Evolutionary conservation across 1,284 basidiomycete genomes (phyloP).

Genomic region (Microbotryum violaceum): DNA sequence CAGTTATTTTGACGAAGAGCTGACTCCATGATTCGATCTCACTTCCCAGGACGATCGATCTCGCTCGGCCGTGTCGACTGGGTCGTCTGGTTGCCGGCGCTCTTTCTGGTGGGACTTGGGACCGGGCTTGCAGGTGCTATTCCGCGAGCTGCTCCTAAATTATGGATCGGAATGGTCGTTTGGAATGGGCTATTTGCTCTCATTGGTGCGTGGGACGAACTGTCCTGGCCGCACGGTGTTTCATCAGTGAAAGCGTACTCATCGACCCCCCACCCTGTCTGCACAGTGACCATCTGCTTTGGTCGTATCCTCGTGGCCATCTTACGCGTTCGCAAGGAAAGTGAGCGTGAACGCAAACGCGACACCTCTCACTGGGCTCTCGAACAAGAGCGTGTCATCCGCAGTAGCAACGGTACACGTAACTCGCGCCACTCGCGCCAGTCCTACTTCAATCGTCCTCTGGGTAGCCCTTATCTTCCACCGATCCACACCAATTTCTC

Average conservation of each 20-base stretch:
- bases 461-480: slow-evolving; percentile 4
- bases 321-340: slow-evolving; percentile 19
- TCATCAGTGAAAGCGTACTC: no score
- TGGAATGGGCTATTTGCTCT: slow-evolving; percentile 14
- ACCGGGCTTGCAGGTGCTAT: slow-evolving; percentile 11
- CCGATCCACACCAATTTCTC: slow-evolving; percentile 19
- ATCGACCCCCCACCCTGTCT: no score
- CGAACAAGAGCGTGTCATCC: slow-evolving; percentile 8
- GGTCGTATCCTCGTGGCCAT: slow-evolving; percentile 27
- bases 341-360: slow-evolving; percentile 1
- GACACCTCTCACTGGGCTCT: neutral
- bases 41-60: slow-evolving; percentile 9
- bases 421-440: no score
- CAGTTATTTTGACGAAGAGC: neutral
- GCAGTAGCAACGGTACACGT: neutral
- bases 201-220: slow-evolving; percentile 1
- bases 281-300: slow-evolving; percentile 21
- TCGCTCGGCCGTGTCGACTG: slow-evolving; percentile 17
- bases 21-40: neutral
- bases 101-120: slow-evolving; percentile 10
- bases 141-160: neutral
- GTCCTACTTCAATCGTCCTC: neutral
- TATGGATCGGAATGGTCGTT: slow-evolving; percentile 16
- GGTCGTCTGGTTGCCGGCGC: slow-evolving; percentile 23
- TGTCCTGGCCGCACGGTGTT: no score